These are phyloP conservation scores for Starmerella ratchasimensis DNA, from an alignment of 805 yeast species.

Conservation along the genomic window DNA sequence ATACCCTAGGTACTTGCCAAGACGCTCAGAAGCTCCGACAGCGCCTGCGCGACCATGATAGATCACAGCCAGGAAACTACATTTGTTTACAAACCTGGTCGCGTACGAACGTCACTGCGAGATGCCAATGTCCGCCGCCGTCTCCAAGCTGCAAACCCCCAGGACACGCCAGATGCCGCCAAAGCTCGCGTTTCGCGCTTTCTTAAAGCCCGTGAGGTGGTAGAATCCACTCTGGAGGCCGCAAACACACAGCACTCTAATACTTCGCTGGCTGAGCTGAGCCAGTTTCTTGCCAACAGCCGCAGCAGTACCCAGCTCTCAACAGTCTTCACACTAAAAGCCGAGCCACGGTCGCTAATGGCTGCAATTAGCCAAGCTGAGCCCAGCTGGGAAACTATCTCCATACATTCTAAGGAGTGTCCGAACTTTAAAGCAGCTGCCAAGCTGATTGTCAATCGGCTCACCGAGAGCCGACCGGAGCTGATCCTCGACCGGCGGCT, in stretches of 20 bases:
- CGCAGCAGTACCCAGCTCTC: conserved; percentile 1
- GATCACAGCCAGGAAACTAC: conserved; percentile 10
- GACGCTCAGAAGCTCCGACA: no score
- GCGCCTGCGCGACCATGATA: not conserved
- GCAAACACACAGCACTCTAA: not conserved
- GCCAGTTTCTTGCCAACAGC: conserved; percentile 1
- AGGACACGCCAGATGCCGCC: not conserved
- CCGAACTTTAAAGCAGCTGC: conserved; percentile 25
- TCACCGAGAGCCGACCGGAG: conserved; percentile 21
- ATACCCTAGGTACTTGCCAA: no score
- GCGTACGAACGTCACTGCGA: not conserved
- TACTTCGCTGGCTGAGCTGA: not conserved
- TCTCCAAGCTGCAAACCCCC: not conserved
- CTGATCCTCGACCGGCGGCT: conserved; percentile 24
- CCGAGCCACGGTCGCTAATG: conserved; percentile 6
- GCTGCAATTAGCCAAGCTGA: not conserved
- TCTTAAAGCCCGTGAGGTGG: conserved; percentile 4
- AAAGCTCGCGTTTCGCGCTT: conserved; percentile 3
- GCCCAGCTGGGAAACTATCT: conserved; percentile 16
- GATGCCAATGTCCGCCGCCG: conserved; percentile 4
- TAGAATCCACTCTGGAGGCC: not conserved
- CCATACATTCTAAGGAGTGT: conserved; percentile 27
- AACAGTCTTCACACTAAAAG: conserved; percentile 4
- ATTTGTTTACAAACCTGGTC: conserved; percentile 10
- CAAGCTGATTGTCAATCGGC: conserved; percentile 24